Evolutionary conservation across 495 filamentous ascomycete genomes (phyloP), one percentile per base, ranked within the genome.

Genomic region (Neurospora hispaniola): DNA sequence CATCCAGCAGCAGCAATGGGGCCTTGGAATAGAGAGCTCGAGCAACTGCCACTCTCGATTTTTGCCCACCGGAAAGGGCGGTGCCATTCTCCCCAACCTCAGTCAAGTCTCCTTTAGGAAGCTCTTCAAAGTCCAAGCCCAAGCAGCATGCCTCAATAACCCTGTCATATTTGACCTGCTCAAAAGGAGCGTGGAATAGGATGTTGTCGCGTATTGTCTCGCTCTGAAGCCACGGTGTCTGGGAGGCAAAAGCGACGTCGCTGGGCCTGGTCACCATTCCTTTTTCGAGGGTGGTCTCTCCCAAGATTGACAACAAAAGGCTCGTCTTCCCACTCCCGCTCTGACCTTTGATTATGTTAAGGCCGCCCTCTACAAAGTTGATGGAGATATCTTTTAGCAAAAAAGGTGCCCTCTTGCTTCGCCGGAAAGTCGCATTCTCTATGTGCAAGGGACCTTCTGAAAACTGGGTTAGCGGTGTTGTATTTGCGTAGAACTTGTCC

Each of bases 1-100:
- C 91, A 74, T 93, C 91, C 11, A 93, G 84, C 11, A 92, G 78
- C 14, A 93, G 80, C 8, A 91, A 82, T 3, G 85, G 84, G 10
- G 90, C 85, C 23, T 85, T 84, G 44, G 90, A 91, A 74, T 93
- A 93, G 3, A 92, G 83, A 18, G 91, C 90, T 72, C 91, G 84
- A 27, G 91, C 91, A 14, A 93, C 83, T 41, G 90, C 88, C 41
- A 92, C 86, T 23, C 91, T 86, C 71, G 90, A 90, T 74, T 89
- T 91, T 70, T 93, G 91, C 0, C 91, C 91, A 66, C 91, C 91
- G 0, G 89, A 91, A 7, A 93, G 80, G 42, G 90, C 89, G 6
- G 90, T 87, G 0, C 91, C 91, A 69, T 89, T 83, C 73, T 93
- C 91, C 12, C 91, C 90, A 54, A 90, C 87, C 72, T 90, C 87